Base-by-base conservation (phyloP, 352 stramenopile species). In the Phytophthora cryptogea region DNA sequence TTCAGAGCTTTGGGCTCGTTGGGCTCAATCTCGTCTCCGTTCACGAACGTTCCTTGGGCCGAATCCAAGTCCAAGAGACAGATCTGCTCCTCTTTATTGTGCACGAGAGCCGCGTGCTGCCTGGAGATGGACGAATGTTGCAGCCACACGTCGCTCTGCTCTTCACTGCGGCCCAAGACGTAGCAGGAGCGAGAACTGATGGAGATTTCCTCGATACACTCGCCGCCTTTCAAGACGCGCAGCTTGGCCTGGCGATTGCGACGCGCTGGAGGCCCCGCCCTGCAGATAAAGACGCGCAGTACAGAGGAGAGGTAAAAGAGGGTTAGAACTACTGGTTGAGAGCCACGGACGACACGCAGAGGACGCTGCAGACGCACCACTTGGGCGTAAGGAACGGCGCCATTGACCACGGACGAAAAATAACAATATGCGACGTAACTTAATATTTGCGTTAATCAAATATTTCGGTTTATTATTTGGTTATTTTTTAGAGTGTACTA, bases 11-110 rank as follows among this genome's bases (percentile, higher is more conserved):
- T 51, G 0, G 80, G 78, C 47, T 78, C 59, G 40, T 90, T 71
- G 0, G 72, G 66, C 16, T 76, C 51, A 26, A 96, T 79, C 55
- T 88, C 78, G 35, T 78, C 44, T 39, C 62, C 83, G 55, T 95
- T 92, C 35, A 96, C 54, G 30, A 91, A 93, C 35, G 88, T 92
- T 39, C 88, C 89, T 57, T 97, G 88, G n/a, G 78, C 82, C 3
- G 86, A 95, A 5, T 72, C 75, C 16, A 96, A 70, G 62, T 96
- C 89, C 56, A 94, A 63, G 10, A 94, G 56, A 17, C 64, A 76
- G 0, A 97, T 35, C 1, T 64, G 51, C 3, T 72, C 77, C 5
- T 85, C 48, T 27, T 80, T 72, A 48, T 88, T 66, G 55, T 96
- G 85, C 23, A 88, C 75, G 36, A 97, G 53, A 8, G 78, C 71